Conservation (phyloP, 805 yeast species). For the Saccharomycopsis schoenii region DNA sequence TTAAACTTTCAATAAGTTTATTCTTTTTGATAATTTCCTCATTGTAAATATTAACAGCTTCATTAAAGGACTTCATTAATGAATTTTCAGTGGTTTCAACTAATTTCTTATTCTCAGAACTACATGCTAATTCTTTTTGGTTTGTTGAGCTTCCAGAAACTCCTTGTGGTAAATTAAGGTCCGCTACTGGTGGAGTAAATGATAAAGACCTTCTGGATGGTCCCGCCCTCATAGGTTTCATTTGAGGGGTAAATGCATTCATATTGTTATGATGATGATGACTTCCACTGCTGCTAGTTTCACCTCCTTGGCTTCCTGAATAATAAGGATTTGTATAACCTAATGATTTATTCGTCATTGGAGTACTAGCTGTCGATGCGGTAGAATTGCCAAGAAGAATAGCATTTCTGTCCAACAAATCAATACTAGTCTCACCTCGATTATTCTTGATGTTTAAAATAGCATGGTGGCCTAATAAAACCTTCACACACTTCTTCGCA, state of each 20-base stretch:
- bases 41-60: slow-evolving; percentile 43
- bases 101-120: background rate
- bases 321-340: background rate
- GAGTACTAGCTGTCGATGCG: slow-evolving; percentile 8
- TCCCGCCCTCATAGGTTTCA: slow-evolving; percentile 1
- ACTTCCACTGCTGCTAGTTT: background rate
- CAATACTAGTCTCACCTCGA: slow-evolving; percentile 23
- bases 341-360: slow-evolving; percentile 17
- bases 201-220: background rate
- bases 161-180: background rate
- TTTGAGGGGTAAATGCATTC: background rate
- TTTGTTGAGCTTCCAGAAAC: background rate
- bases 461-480: slow-evolving; percentile 42
- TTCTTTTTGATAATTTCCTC: slow-evolving; percentile 45
- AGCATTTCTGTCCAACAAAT: slow-evolving; percentile 14
- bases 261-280: background rate
- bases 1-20: slow-evolving; percentile 22
- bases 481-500: slow-evolving; percentile 41
- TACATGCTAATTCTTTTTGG: background rate
- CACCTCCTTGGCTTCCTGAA: background rate
- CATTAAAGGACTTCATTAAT: slow-evolving; percentile 39
- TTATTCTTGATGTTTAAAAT: slow-evolving; percentile 32
- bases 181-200: background rate
- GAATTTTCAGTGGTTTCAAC: slow-evolving; percentile 41
- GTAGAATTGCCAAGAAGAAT: slow-evolving; percentile 4